Percentiles rank a stretch among this genome's conserved stretches.
These are phyloP conservation scores for Candida pini DNA, from an alignment of 805 yeast genomes.

Conservation along the genomic window DNA sequence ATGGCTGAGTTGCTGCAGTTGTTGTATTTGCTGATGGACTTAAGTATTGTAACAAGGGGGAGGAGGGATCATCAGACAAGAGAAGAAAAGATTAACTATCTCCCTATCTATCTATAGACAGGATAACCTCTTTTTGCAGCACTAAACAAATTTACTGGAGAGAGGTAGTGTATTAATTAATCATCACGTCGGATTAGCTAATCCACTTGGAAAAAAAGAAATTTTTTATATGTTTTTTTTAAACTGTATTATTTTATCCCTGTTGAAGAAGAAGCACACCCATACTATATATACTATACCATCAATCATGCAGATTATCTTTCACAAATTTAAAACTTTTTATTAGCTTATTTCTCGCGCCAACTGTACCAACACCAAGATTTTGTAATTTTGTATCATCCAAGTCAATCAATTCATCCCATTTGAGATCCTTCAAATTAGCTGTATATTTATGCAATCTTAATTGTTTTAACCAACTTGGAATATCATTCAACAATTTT, in stretches of 20 bases:
- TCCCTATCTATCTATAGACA: too few relatives aligned
- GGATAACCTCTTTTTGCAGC: too few relatives aligned
- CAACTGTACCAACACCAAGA: conserved; percentile 87
- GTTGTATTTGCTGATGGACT: background rate
- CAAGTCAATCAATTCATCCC: conserved; percentile 74
- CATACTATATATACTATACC: background rate
- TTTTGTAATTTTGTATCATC: conserved; percentile 64
- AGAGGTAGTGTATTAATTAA: too few relatives aligned
- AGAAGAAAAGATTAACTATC: too few relatives aligned
- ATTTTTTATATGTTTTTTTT: too few relatives aligned
- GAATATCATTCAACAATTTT: conserved; percentile 66
- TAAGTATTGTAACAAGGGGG: background rate
- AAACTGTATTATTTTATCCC: too few relatives aligned
- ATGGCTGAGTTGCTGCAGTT: conserved; percentile 1
- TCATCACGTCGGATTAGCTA: too few relatives aligned
- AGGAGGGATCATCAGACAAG: too few relatives aligned
- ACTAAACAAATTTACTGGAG: too few relatives aligned
- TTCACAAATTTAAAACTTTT: conserved; percentile 86
- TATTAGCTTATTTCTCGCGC: conserved; percentile 89
- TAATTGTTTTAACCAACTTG: conserved; percentile 86
- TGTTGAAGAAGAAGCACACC: too few relatives aligned
- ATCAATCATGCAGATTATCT: conserved; percentile 33
- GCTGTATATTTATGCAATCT: conserved; percentile 93
- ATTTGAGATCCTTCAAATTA: conserved; percentile 63
- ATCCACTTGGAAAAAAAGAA: too few relatives aligned